Percentiles rank a stretch among this genome's conserved stretches.
Conservation (phyloP, 306 rosid genomes). For the Dalbergia cultrata region DNA sequence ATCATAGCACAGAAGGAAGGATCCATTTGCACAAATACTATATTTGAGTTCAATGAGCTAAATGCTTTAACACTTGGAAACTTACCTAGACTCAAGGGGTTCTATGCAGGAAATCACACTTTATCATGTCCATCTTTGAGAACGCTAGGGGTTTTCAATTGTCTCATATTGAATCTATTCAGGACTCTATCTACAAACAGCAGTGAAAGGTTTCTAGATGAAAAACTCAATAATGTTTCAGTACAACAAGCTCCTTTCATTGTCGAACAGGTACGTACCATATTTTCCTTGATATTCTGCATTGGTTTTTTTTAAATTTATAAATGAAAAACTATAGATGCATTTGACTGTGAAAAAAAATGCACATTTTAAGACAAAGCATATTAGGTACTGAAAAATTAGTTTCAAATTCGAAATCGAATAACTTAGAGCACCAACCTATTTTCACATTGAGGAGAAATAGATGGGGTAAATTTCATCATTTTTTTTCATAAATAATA, state of each 20-base stretch:
- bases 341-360: background rate
- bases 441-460: too few species aligned
- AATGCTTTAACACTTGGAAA: background rate
- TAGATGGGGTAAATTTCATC: too few species aligned
- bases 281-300: background rate
- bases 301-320: background rate
- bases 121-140: conserved; percentile 34
- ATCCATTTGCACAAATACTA: background rate
- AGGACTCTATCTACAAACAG: background rate
- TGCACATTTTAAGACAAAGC: too few species aligned
- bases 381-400: too few species aligned
- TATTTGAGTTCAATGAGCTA: conserved; percentile 23
- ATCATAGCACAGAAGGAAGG: conserved; percentile 23
- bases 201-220: background rate
- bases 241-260: background rate
- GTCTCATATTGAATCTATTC: background rate
- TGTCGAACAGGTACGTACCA: conserved; percentile 3
- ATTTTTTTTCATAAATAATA: too few species aligned
- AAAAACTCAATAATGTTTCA: background rate
- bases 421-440: too few species aligned
- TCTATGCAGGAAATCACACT: conserved; percentile 4
- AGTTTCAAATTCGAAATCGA: too few species aligned
- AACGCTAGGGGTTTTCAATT: accelerated
- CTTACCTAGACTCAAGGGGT: background rate
- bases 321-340: background rate